Evolutionary conservation across 2,329 filamentous ascomycete genomes (phyloP), one percentile per base, ranked within the genome.

Genomic region (Pyricularia grisea): DNA sequence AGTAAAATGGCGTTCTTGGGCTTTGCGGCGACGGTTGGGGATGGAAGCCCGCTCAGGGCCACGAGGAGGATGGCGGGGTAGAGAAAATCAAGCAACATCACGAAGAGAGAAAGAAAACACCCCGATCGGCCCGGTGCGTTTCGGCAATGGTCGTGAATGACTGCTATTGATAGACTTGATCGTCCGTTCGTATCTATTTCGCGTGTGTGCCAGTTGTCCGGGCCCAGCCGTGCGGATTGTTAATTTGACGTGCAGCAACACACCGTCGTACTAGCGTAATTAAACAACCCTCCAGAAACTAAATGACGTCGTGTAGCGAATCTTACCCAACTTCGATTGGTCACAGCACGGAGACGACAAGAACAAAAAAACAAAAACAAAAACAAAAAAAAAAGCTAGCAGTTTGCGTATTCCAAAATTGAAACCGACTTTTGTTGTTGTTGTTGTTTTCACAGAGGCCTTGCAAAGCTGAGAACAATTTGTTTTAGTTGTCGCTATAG

Each of bases 1-100:
- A 88, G 83, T 70, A 85, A 83, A 75, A 88, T 84, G 69, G 85
- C 85, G 74, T 86, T 79, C 58, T 80, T 81, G 69, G 84, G 81
- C n/a, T 75, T 76, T 9, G 76, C 75, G 3, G 74, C 71, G 28
- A 76, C 69, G 25, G 69, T 66, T 66, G 70, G 61, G 66, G 68
- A 23, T 33, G 69, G 71, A 65, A 68, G 33, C 7, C 33, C 42
- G 31, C 30, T 23, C 0, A 66, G 11, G 0, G 65, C 17, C 5
- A 69, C 55, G 36, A 72, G n/a, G n/a, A 71, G 36, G 31, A 70
- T 28, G 63, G 71, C 64, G 20, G 66, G 68, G 25, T 67, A 63
- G 63, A 66, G 50, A 58, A 68, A 10, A 55, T 68, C 42, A 36
- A 70, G 63, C 65, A 65, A 67, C 69, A 70, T 70, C 3, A 64